Conservation (phyloP, 257 asterid species). For the Phtheirospermum japonicum region DNA sequence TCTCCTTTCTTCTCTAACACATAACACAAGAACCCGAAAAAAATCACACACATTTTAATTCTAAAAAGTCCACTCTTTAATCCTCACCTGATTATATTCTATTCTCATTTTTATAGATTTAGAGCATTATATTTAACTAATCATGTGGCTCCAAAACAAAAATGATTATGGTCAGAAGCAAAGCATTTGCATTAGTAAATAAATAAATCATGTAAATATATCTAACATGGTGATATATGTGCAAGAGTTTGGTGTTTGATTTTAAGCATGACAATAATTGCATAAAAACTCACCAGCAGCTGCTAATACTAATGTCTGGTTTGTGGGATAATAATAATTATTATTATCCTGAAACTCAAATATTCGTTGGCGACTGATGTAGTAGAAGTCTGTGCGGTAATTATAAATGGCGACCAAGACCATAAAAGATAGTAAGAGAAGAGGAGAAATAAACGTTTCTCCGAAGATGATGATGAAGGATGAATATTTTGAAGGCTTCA, state of each 20-base stretch:
- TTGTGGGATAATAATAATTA: not conserved
- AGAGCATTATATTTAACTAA: no score
- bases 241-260: not conserved
- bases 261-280: no score
- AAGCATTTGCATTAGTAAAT: no score
- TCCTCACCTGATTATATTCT: no score
- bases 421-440: not conserved
- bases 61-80: no score
- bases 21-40: slow-evolving; percentile 5
- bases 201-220: not conserved
- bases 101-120: no score
- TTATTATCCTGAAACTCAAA: no score
- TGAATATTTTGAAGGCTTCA: not conserved
- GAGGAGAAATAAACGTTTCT: not conserved
- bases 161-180: no score
- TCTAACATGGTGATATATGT: not conserved
- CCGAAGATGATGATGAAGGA: not conserved
- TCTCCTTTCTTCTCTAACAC: slow-evolving; percentile 70
- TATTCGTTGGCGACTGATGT: not conserved
- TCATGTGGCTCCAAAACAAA: no score
- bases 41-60: not conserved
- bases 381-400: not conserved
- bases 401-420: not conserved
- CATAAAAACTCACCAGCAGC: not conserved
- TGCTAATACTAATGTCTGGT: not conserved